These are phyloP conservation scores for Aaosphaeria pasadenensis DNA, from an alignment of 2,329 filamentous ascomycete genomes.

Conservation along the genomic window DNA sequence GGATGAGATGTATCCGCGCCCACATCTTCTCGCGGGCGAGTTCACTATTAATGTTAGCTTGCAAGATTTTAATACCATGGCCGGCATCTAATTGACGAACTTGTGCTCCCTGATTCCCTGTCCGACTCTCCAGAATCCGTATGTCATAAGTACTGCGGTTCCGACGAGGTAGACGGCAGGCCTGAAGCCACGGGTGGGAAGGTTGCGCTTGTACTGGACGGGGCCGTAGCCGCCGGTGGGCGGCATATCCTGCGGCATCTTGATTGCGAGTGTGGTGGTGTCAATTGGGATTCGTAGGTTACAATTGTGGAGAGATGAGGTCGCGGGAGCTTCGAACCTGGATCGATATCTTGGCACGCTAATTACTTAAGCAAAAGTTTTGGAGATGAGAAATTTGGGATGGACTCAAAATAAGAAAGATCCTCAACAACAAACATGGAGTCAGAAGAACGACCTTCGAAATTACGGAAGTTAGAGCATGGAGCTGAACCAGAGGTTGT, in stretches of 20 bases:
- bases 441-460: slow-evolving; percentile 53
- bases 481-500: neutral
- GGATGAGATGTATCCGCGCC: slow-evolving; percentile 92
- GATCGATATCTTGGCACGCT: neutral
- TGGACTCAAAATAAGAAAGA: neutral
- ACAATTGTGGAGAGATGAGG: slow-evolving; percentile 26
- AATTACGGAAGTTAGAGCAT: slow-evolving; percentile 53
- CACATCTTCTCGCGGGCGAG: slow-evolving; percentile 97
- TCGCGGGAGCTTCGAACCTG: slow-evolving; percentile 4
- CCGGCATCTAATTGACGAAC: slow-evolving; percentile 51
- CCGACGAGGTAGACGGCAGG: slow-evolving; percentile 75
- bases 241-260: slow-evolving; percentile 97
- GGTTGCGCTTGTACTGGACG: slow-evolving; percentile 97
- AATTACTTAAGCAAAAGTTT: neutral
- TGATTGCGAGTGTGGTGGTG: slow-evolving; percentile 37
- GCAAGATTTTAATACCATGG: too few relatives aligned
- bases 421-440: slow-evolving; percentile 44
- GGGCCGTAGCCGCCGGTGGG: slow-evolving; percentile 90
- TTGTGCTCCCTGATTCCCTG: slow-evolving; percentile 86
- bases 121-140: slow-evolving; percentile 84
- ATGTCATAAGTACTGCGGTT: slow-evolving; percentile 76
- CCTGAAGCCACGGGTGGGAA: slow-evolving; percentile 86
- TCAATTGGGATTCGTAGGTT: slow-evolving; percentile 22
- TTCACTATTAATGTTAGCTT: slow-evolving; percentile 58
- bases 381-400: neutral